Base-by-base conservation (phyloP, 306 rosid species). In the Carpinus fangiana region DNA sequence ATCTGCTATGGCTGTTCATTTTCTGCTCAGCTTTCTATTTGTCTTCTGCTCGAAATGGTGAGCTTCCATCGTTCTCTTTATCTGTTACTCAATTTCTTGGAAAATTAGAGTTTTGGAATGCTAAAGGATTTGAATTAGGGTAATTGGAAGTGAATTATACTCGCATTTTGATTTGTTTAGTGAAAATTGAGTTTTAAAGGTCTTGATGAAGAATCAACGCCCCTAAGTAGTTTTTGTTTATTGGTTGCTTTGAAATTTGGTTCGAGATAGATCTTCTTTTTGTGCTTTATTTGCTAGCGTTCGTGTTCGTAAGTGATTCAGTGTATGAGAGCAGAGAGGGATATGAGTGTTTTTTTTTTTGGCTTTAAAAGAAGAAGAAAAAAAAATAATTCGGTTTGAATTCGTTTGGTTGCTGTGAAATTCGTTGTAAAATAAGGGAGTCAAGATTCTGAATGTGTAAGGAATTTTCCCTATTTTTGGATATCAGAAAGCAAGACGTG, bases 1-100 rank as follows among this genome's bases (percentile, higher is more conserved):
- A 81, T 78, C 83, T 85, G 14, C 83, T 65, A 21, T 90, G 91
- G 85, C 85, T 85, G 73, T 46, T 88, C 74, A 31, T 90, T n/a
- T 68, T 84, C 84, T 74, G 82, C 84, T 79, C 72, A 9, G 80
- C 75, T 48, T 76, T 80, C 51, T 45, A 77, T 36, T 65, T 55
- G 16, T 82, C 70, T 80, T 75, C 90, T 61, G 90, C 97, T 69
- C 66, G 75, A 69, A 83, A 73, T 50, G 83, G 98, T 94, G 64
- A 90, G 88, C 73, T 75, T 79, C 80, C 16, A 4, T 47, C 1
- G 1, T 8, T 50, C 72, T 45, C 60, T 46, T 23, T 71, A 50
- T 62, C 68, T 51, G 76, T 73, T 45, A 47, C 74, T 46, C 48
- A 28, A 50, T 81, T 56, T 46, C 41, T 48, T 54, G 38, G 43